Evolutionary conservation across 805 yeast genomes (phyloP).

Genomic region (Saccharomycopsis fermentans): DNA sequence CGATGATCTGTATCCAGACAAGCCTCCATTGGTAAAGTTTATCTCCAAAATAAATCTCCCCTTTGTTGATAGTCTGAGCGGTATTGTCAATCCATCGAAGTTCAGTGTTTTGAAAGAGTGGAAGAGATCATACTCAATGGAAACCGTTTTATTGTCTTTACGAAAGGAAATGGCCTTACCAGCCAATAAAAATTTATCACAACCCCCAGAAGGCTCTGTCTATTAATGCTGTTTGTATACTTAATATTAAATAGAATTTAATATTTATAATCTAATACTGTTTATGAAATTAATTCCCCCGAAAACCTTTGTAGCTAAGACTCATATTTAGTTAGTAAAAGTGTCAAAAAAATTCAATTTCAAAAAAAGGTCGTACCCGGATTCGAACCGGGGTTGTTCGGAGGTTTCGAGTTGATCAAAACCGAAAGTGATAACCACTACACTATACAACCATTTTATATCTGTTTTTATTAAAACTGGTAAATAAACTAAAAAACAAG

Average conservation of each 20-base stretch:
- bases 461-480: too few species aligned
- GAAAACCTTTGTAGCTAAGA: too few species aligned
- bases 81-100: constrained; percentile 38
- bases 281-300: too few species aligned
- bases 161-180: constrained; percentile 85
- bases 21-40: constrained; percentile 78
- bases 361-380: constrained; percentile 64
- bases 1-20: constrained; percentile 76
- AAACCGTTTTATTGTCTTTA: constrained; percentile 78
- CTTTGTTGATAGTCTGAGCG: constrained; percentile 65
- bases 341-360: too few species aligned
- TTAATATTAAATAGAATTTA: too few species aligned
- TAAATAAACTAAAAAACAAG: too few species aligned
- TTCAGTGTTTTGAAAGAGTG: constrained; percentile 70
- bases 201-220: constrained; percentile 83
- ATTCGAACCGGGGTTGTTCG: constrained; percentile 76
- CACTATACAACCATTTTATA: constrained; percentile 48
- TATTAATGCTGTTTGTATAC: constrained; percentile 26
- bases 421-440: constrained; percentile 54
- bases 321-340: not conserved
- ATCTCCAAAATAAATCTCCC: constrained; percentile 82
- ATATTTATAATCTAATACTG: too few species aligned
- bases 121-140: constrained; percentile 90
- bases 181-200: constrained; percentile 72
- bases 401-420: constrained; percentile 31